Percentiles rank a stretch among this genome's conserved stretches.
Evolutionary conservation across 768 basidiomycete genomes (phyloP).

Genomic region (Lactarius akahatsu): DNA sequence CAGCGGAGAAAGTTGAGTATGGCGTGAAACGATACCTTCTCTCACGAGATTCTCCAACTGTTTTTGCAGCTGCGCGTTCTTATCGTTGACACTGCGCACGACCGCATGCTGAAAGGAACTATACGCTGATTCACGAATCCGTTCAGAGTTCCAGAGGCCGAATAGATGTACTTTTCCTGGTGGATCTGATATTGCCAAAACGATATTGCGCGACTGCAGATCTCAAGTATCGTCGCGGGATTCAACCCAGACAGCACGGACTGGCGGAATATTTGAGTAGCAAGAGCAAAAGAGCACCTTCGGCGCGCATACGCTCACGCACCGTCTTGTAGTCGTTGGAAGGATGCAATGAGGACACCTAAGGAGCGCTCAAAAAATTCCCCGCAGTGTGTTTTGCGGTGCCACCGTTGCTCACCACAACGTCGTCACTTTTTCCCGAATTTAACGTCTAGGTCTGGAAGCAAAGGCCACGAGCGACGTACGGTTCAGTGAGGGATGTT

Average conservation of each 20-base stretch:
- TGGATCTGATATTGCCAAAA: constrained; percentile 92
- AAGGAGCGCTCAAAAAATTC: constrained; percentile 14
- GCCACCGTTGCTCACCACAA: constrained; percentile 32
- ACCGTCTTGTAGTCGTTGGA: constrained; percentile 92
- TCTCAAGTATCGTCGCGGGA: constrained; percentile 74
- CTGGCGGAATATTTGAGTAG: constrained; percentile 39
- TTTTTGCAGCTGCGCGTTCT: constrained; percentile 78
- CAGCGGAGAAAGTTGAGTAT: background rate
- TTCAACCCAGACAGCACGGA: constrained; percentile 82
- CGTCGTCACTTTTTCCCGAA: constrained; percentile 33
- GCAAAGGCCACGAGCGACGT: constrained; percentile 29
- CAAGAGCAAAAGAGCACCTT: constrained; percentile 24
- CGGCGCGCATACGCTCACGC: constrained; percentile 39
- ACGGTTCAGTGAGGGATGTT: constrained; percentile 78
- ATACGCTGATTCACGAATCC: constrained; percentile 9
- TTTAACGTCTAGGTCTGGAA: constrained; percentile 15
- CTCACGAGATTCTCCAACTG: constrained; percentile 81
- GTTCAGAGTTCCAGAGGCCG: background rate
- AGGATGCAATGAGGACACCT: constrained; percentile 82
- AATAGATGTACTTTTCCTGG: constrained; percentile 65
- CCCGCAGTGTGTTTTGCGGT: background rate
- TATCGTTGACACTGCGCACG: constrained; percentile 76
- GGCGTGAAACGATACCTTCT: constrained; percentile 59
- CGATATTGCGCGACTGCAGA: constrained; percentile 83
- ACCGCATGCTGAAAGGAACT: constrained; percentile 86